Conservation (phyloP, 2,329 filamentous ascomycete species). For the Myriosclerotinia duriaeana region DNA sequence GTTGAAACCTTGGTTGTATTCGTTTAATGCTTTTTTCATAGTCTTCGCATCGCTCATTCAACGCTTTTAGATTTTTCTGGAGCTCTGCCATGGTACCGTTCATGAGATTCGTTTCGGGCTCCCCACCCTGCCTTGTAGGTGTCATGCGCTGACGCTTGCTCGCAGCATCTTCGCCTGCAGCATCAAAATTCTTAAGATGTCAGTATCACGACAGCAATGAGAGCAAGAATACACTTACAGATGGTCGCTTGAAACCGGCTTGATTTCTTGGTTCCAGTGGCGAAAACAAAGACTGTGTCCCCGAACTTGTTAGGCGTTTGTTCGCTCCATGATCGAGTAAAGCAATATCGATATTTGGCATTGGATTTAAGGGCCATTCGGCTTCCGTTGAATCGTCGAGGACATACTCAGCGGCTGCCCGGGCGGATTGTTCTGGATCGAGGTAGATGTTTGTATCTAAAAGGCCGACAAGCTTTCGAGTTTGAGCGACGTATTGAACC, state of each 20-base stretch:
- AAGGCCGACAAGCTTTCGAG: conserved; percentile 31
- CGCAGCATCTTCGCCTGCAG: not conserved
- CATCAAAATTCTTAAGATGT: conserved; percentile 21
- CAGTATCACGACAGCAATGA: not conserved
- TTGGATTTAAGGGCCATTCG: conserved; percentile 32
- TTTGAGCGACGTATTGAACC: conserved; percentile 33
- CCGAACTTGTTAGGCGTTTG: not conserved
- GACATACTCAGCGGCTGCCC: conserved; percentile 33
- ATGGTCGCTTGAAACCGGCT: conserved; percentile 25
- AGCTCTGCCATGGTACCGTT: conserved; percentile 43
- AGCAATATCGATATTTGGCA: conserved; percentile 32
- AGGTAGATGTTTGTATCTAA: conserved; percentile 24
- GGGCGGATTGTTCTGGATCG: conserved; percentile 34
- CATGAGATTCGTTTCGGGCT: conserved; percentile 12
- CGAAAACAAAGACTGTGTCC: conserved; percentile 17
- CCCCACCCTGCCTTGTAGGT: conserved; percentile 14
- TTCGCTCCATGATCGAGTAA: not conserved
- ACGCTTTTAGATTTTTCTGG: conserved; percentile 45
- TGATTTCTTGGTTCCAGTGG: not conserved
- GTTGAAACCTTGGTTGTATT: conserved; percentile 50
- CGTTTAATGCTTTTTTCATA: conserved; percentile 47
- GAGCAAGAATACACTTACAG: conserved; percentile 12
- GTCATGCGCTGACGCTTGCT: conserved; percentile 19
- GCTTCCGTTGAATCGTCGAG: conserved; percentile 16
- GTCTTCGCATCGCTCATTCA: conserved; percentile 50